Evolutionary conservation across 345 rosid genomes (phyloP), one percentile per base, ranked within the genome.

Genomic region (Ricinus communis): DNA sequence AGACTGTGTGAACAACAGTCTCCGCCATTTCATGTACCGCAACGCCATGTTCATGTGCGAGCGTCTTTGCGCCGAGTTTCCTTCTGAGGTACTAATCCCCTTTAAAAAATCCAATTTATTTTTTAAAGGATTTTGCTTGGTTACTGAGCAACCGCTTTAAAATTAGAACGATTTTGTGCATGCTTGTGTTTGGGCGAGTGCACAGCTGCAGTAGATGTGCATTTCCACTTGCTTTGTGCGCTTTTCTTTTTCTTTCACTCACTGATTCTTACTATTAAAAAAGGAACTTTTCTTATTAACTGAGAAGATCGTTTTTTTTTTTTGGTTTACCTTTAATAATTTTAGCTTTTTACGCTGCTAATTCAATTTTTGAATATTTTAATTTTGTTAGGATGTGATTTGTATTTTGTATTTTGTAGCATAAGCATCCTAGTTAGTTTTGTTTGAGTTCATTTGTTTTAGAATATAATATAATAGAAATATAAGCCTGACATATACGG

Each of bases 31-130:
- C 82, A 87, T 96, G 78, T 71, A 79, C 83, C 82, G 82, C 38
- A 96, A 96, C 83, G 91, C 98, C 77, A 86, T 89, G 73, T 96
- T 96, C 87, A 84, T 93, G 85, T 93, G 98, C 76, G 99, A 96
- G 78, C 96, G 98, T 55, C 96, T 96, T 79, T 91, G 91, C 66
- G 96, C 98, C n/a, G 99, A 96, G 87, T 96, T 89, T 75, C 98
- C 98, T 38, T 84, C 97, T 18, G 98, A 96, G 98, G 99, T 95
- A n/a, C 41, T 52, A 30, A 41, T 18, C 36, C 43, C 31, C 21
- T 47, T 24, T 5, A 36, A 21, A 22, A 28, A n/a, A 69, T 21
- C 53, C 6, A 60, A 19, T 41, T 31, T 21, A 5, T 41, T 58
- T 66, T 25, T 51, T 0, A 2, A 14, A 16, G 10, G 41, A 5